Evolutionary conservation across 495 filamentous ascomycete species (phyloP).

Genomic region (Neurospora sp.): DNA sequence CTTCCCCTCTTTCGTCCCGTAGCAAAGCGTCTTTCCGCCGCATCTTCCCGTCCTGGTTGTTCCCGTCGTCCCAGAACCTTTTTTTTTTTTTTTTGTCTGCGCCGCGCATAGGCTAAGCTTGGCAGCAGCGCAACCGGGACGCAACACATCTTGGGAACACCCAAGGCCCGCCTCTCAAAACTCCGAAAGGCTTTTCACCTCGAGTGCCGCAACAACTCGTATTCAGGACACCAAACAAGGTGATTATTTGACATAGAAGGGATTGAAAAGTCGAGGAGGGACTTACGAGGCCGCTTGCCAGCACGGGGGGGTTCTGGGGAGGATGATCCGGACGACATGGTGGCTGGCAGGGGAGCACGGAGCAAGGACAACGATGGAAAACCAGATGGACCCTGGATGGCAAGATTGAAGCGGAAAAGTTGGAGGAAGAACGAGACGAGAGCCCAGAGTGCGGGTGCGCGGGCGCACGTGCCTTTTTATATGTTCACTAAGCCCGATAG

Average conservation of each 20-base stretch:
- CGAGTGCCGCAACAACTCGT: neutral
- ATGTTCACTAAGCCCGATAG: neutral
- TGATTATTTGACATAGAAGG: neutral
- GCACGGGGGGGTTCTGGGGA: neutral
- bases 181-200: neutral
- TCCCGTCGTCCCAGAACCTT: neutral
- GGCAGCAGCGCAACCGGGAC: neutral
- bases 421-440: neutral
- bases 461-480: neutral
- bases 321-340: neutral
- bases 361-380: neutral
- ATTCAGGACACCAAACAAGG: neutral
- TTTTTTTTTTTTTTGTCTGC: neutral
- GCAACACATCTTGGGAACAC: neutral
- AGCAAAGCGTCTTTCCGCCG: neutral
- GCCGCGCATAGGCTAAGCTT: neutral
- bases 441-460: neutral
- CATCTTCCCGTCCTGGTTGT: neutral
- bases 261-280: neutral
- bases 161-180: neutral
- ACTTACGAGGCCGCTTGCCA: neutral
- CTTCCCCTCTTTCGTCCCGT: neutral
- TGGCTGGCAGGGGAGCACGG: neutral
- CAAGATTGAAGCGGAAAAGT: neutral
- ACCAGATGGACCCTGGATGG: neutral